These are phyloP conservation scores for Candolleomyces eurysporus DNA, from an alignment of 768 basidiomycete genomes.

Conservation along the genomic window DNA sequence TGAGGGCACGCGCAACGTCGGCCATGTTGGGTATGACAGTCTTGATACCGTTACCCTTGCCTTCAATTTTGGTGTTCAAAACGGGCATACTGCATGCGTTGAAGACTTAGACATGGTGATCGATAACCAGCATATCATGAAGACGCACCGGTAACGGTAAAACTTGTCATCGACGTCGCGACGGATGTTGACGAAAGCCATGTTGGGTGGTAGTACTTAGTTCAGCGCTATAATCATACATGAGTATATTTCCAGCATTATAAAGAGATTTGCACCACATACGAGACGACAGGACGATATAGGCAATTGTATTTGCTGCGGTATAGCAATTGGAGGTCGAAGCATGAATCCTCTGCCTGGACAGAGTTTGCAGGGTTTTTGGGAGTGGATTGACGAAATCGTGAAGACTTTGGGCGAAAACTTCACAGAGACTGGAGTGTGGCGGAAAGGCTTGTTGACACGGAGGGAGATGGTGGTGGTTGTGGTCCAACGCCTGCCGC, in stretches of 20 bases:
- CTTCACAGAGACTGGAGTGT: constrained; percentile 18
- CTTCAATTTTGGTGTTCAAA: constrained; percentile 94
- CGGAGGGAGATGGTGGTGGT: not conserved
- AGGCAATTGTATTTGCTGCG: constrained; percentile 60
- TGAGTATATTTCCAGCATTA: not conserved
- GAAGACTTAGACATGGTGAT: constrained; percentile 9
- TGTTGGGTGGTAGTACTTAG: constrained; percentile 52
- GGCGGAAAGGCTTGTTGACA: constrained; percentile 3
- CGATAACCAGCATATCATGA: not conserved
- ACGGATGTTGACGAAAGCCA: constrained; percentile 93
- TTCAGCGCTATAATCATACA: constrained; percentile 53
- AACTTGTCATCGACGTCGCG: constrained; percentile 97
- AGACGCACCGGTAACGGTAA: constrained; percentile 82
- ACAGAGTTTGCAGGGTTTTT: constrained; percentile 52
- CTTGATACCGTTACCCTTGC: constrained; percentile 99
- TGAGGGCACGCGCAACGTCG: constrained; percentile 93
- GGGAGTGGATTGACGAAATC: constrained; percentile 59
- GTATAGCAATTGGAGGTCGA: constrained; percentile 79
- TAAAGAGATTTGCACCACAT: constrained; percentile 17
- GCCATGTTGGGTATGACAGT: constrained; percentile 99
- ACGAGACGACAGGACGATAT: constrained; percentile 55
- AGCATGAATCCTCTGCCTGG: constrained; percentile 87
- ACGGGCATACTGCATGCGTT: constrained; percentile 76
- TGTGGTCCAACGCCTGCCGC: not conserved
- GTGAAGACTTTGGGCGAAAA: constrained; percentile 42